Base-by-base conservation (phyloP, 352 stramenopile species). In the Poterioochromonas sp. region DNA sequence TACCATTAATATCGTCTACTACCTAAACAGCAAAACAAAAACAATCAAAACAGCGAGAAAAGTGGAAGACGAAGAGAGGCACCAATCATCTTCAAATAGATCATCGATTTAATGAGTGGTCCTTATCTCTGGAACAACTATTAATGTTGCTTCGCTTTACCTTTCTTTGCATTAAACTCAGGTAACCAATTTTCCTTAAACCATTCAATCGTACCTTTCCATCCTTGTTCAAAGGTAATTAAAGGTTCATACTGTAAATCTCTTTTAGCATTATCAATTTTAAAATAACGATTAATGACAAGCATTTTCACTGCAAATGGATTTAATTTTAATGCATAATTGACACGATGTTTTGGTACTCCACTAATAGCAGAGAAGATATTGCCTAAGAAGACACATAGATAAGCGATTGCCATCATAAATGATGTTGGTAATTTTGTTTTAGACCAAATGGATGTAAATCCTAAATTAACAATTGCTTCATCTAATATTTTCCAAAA, bases 281-380 rank as follows among this genome's bases (percentile, higher is more conserved):
- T 81, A 81, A 95, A 95, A 81, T 88, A 94, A 68, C 89, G 80
- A 83, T 95, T 84, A 80, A 95, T 95, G 3, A 88, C 91, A 65
- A 95, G 80, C 81, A 94, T 92, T 40, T 85, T 88, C 0, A 96
- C 88, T 78, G 83, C 92, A 80, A 95, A 95, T 15, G 81, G 85
- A 74, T 88, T 93, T 26, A 94, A 79, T 79, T 92, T 93, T 76
- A 90, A 51, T 39, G 20, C 49, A 1, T 76, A 70, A 26, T 73
- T 81, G 73, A 85, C 68, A 37, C 41, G 41, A 41, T 83, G 64
- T n/a, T 69, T 49, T 18, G 69, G 69, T 20, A 32, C 37, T 12
- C 69, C 69, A 40, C 8, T 77, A 8, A 63, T 12, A 11, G 44
- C 26, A 40, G 69, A 65, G 41, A n/a, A 77, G 43, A 70, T 37